Base-by-base conservation (phyloP, 768 basidiomycete species). In the Amylocystis lapponica region DNA sequence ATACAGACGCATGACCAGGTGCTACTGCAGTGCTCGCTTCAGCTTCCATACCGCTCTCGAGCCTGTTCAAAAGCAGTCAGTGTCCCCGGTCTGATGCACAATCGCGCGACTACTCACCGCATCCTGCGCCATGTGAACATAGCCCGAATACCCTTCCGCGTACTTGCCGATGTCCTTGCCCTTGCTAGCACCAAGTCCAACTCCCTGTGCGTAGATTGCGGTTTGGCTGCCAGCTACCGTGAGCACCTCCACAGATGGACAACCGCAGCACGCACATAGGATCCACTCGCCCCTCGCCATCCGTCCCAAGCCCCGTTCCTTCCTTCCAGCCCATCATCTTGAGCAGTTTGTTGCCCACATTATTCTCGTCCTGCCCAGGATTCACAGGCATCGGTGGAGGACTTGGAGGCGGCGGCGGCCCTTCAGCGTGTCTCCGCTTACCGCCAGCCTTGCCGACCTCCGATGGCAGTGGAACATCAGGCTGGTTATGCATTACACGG, bases 271-370 rank as follows among this genome's bases (percentile, higher is more conserved):
- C 84, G 37, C 62, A 86, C 81, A 97, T 81, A 11, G 94, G 93
- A 43, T 94, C 90, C 10, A 90, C 81, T 44, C 92, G 66, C 33
- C 94, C 94, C 40, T 89, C 86, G 4, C 86, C 86, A 36, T 74
- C 74, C 6, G 79, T 74, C 1, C 95, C 95, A 30, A 98, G 65
- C 1, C 95, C 94, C 13, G 76, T 81, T 5, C 94, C 94, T 55
- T 86, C 86, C 49, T 75, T 87, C 94, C 94, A 98, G 1, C 95
- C 96, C 94, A 98, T 97, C 79, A 95, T 94, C 62, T 91, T 90
- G 49, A 98, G 63, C 45, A 99, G 61, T 57, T 90, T 93, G 58
- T 94, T 94, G 5, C 96, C 96, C 10, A 91, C 77, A 53, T 98
- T 98, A 31, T 55, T 81, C 38, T 83, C 79, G 54, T 97, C 93